phyloP scores from a whole-genome alignment of 495 filamentous ascomycete genomes.

The Hypoxylon subgilvum region DNA sequence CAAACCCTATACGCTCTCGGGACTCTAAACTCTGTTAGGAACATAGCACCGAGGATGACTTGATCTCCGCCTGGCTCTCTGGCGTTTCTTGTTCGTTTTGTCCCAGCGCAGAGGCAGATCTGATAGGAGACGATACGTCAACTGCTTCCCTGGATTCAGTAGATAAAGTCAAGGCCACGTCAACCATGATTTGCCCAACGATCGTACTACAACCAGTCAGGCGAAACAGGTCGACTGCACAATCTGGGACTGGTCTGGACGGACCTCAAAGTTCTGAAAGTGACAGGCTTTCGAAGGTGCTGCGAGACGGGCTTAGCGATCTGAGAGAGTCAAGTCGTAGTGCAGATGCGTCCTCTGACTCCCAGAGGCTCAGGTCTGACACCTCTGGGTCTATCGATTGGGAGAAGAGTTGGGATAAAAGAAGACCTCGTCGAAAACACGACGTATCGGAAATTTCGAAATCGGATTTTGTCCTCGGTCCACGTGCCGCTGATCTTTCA shows the following conservation, averaged over 20 bases:
- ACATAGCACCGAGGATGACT: conserved; percentile 18
- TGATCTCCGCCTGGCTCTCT: conserved; percentile 28
- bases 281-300: conserved; percentile 21
- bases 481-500: background rate
- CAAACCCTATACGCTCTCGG: conserved; percentile 18
- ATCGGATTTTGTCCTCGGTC: background rate
- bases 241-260: conserved; percentile 32
- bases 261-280: conserved; percentile 38
- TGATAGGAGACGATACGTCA: background rate
- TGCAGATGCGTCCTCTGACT: conserved; percentile 14
- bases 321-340: conserved; percentile 20
- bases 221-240: conserved; percentile 8
- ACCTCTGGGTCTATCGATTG: conserved; percentile 35
- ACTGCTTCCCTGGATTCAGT: background rate
- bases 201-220: conserved; percentile 16
- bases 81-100: conserved; percentile 13
- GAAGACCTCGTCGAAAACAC: conserved; percentile 34
- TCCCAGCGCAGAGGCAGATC: background rate
- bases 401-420: conserved; percentile 31
- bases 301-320: conserved; percentile 14
- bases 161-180: background rate
- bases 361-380: conserved; percentile 22
- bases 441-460: conserved; percentile 34
- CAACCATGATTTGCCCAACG: conserved; percentile 1
- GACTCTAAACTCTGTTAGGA: conserved; percentile 10